Conservation (phyloP, 2,329 filamentous ascomycete species). For the Exophiala bonariae region DNA sequence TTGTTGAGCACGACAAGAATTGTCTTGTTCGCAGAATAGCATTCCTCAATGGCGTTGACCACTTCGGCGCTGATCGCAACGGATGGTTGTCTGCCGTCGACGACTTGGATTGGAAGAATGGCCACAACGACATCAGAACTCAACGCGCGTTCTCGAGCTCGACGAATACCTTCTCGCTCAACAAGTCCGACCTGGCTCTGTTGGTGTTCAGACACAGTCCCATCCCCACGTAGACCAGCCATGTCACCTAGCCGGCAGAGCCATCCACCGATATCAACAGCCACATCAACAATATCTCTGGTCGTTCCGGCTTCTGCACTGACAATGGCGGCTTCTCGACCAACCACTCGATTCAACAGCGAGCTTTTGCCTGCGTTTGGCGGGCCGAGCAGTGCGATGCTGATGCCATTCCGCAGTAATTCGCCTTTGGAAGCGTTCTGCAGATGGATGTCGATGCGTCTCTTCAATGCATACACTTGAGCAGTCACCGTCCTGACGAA, state of each 20-base stretch:
- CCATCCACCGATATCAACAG: constrained; percentile 84
- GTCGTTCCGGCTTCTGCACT: constrained; percentile 92
- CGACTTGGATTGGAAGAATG: constrained; percentile 70
- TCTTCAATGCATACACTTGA: constrained; percentile 63
- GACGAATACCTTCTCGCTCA: constrained; percentile 85
- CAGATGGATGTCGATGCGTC: constrained; percentile 68
- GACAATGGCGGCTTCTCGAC: constrained; percentile 91
- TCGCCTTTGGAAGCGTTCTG: constrained; percentile 79
- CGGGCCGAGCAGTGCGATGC: constrained; percentile 81
- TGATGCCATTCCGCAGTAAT: constrained; percentile 79
- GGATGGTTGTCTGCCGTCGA: constrained; percentile 29
- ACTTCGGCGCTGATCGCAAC: constrained; percentile 57
- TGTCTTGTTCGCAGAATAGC: constrained; percentile 50
- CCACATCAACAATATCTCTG: constrained; percentile 87
- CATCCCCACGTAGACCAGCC: constrained; percentile 68
- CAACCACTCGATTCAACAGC: constrained; percentile 84
- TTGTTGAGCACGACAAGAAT: constrained; percentile 65
- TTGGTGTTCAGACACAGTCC: constrained; percentile 10
- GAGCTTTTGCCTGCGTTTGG: constrained; percentile 97
- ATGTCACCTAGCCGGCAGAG: constrained; percentile 95
- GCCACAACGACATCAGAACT: constrained; percentile 85
- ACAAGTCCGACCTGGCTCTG: constrained; percentile 62
- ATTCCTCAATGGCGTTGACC: constrained; percentile 51
- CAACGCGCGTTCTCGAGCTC: constrained; percentile 76
- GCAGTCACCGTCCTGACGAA: constrained; percentile 68